Percentiles rank a stretch among this genome's conserved stretches.
phyloP scores from a whole-genome alignment of 306 rosid species.

The Cyamopsis tetragonoloba region DNA sequence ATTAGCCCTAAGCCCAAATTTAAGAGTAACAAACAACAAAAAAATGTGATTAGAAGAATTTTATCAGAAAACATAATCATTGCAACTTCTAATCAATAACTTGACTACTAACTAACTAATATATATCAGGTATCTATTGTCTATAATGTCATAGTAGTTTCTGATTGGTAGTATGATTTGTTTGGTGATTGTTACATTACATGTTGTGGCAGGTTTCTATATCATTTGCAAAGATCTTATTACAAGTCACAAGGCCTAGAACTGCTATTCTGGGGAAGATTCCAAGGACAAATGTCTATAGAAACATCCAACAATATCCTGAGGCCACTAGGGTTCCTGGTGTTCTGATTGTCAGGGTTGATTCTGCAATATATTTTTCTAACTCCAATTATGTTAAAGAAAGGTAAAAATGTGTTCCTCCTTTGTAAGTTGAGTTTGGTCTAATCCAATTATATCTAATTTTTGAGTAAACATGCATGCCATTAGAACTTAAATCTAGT shows the following conservation, averaged over 20 bases:
- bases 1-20: too few species aligned
- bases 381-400: constrained; percentile 91
- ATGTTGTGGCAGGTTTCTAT: constrained; percentile 58
- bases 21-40: too few species aligned
- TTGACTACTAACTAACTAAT: too few species aligned
- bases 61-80: too few species aligned
- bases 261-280: constrained; percentile 81
- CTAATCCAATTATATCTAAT: too few species aligned
- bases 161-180: background rate
- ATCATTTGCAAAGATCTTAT: constrained; percentile 86
- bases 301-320: constrained; percentile 87
- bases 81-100: too few species aligned
- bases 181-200: constrained; percentile 7
- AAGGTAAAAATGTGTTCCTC: constrained; percentile 49
- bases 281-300: constrained; percentile 74
- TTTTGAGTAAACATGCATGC: background rate
- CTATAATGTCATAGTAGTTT: background rate
- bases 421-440: too few species aligned
- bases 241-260: constrained; percentile 87
- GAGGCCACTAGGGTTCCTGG: constrained; percentile 79
- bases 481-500: background rate
- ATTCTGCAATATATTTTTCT: constrained; percentile 94
- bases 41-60: too few species aligned
- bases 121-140: constrained; percentile 13
- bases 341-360: constrained; percentile 75